A percentile compares a stretch with the other conserved stretches of the same genome.
These are phyloP conservation scores for Xylaria venustula DNA, from an alignment of 495 filamentous ascomycete genomes.

Conservation along the genomic window DNA sequence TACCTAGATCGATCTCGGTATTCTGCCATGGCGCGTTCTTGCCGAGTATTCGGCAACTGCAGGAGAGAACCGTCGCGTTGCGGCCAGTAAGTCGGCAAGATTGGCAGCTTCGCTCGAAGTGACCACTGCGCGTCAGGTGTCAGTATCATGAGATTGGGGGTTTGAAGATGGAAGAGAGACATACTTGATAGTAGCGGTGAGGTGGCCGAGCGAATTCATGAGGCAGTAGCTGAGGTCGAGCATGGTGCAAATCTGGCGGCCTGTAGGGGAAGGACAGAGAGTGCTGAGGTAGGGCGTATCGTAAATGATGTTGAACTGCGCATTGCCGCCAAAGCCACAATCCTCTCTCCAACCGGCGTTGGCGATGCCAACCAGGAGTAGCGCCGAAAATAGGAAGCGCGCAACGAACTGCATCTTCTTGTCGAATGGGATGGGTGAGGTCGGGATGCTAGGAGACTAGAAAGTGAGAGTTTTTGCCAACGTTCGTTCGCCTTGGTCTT, in stretches of 20 bases:
- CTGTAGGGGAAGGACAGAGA: neutral
- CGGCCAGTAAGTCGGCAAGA: neutral
- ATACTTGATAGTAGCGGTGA: constrained; percentile 9
- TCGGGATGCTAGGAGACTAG: neutral
- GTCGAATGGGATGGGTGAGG: neutral
- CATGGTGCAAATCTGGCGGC: constrained; percentile 9
- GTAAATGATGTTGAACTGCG: constrained; percentile 8
- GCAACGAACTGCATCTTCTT: neutral
- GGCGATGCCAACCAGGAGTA: neutral
- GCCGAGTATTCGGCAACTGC: constrained; percentile 10
- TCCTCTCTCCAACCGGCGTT: constrained; percentile 11
- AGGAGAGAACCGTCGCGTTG: constrained; percentile 4
- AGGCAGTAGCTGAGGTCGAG: constrained; percentile 15
- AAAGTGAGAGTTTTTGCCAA: no score
- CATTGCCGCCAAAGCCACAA: constrained; percentile 2
- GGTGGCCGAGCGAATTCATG: constrained; percentile 8
- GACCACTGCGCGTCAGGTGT: neutral
- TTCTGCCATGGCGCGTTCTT: constrained; percentile 4
- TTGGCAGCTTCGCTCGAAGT: constrained; percentile 9
- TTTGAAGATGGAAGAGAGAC: neutral
- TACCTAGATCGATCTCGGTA: constrained; percentile 7
- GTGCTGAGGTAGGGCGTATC: neutral
- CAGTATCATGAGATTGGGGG: neutral
- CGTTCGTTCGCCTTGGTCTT: no score
- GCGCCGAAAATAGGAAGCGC: neutral